Percentiles rank a stretch among this genome's conserved stretches.
phyloP scores from a whole-genome alignment of 164 flowering plant species.

The Pachysandra terminalis region DNA sequence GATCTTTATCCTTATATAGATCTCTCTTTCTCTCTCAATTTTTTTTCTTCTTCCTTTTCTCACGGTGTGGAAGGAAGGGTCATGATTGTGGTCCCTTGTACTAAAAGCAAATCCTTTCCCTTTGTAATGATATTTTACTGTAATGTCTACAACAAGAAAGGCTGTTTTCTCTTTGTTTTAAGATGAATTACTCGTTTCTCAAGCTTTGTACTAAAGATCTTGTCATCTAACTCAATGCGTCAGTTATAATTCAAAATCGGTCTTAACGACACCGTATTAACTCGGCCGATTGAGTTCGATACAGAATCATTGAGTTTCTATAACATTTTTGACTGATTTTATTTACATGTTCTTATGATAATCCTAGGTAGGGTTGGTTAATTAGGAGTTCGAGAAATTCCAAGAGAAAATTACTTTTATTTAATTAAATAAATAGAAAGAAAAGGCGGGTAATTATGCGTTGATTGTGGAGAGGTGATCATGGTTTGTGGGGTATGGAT shows the following conservation, averaged over 20 bases:
- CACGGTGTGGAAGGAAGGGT: slow-evolving; percentile 4
- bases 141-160: not conserved
- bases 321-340: too few relatives aligned
- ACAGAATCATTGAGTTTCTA: too few relatives aligned
- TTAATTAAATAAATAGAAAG: not conserved
- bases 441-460: slow-evolving; percentile 32
- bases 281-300: too few relatives aligned
- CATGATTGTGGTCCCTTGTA: slow-evolving; percentile 15
- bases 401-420: too few relatives aligned
- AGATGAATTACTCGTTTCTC: not conserved
- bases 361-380: too few relatives aligned
- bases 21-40: not conserved
- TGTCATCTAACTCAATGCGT: not conserved
- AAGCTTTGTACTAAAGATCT: not conserved
- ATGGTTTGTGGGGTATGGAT: slow-evolving; percentile 21
- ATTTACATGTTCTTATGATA: too few relatives aligned
- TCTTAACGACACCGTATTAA: too few relatives aligned
- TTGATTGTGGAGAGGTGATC: slow-evolving; percentile 30
- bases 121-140: not conserved
- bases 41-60: not conserved
- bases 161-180: not conserved
- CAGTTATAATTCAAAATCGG: too few relatives aligned
- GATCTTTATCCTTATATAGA: slow-evolving; percentile 4
- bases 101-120: not conserved
- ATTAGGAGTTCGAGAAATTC: too few relatives aligned